phyloP scores from a whole-genome alignment of 2,329 filamentous ascomycete species.

The Cladobotryum protrusum region DNA sequence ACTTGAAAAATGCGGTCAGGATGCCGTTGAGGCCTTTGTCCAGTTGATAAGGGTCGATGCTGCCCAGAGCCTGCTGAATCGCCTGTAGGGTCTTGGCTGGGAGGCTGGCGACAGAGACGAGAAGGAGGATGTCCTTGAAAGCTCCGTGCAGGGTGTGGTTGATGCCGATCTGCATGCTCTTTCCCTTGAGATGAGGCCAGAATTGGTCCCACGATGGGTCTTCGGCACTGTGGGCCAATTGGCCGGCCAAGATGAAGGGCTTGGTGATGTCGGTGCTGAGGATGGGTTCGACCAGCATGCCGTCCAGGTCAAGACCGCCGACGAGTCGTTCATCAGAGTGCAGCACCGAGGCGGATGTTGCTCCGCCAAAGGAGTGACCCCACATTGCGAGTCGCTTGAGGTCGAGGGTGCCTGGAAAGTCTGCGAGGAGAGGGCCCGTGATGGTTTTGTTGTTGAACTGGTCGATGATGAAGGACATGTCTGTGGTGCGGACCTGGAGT shows the following conservation, averaged over 20 bases:
- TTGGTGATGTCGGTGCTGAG: slow-evolving; percentile 20
- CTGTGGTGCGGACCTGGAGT: slow-evolving; percentile 28
- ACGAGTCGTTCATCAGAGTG: slow-evolving; percentile 26
- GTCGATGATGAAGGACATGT: slow-evolving; percentile 32
- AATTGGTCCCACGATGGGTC: slow-evolving; percentile 28
- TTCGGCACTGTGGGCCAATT: slow-evolving; percentile 21
- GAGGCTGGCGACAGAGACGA: slow-evolving; percentile 20
- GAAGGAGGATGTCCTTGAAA: slow-evolving; percentile 25
- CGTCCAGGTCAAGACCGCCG: slow-evolving; percentile 37
- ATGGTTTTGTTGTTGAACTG: slow-evolving; percentile 21
- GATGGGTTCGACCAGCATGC: slow-evolving; percentile 26
- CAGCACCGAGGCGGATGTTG: slow-evolving; percentile 28
- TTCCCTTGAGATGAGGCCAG: slow-evolving; percentile 21
- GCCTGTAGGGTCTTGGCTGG: slow-evolving; percentile 8
- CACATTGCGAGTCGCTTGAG: slow-evolving; percentile 26
- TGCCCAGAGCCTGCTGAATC: slow-evolving; percentile 14
- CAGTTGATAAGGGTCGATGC: slow-evolving; percentile 12
- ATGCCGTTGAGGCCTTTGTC: slow-evolving; percentile 17
- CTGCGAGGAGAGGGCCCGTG: slow-evolving; percentile 13
- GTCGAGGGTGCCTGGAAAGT: slow-evolving; percentile 21
- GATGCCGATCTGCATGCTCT: slow-evolving; percentile 20
- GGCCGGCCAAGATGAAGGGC: slow-evolving; percentile 27
- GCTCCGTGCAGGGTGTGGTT: slow-evolving; percentile 24
- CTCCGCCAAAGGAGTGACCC: slow-evolving; percentile 36
- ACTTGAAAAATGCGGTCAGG: slow-evolving; percentile 17